phyloP scores from a whole-genome alignment of 805 yeast genomes.

The Sugiyamaella lignohabitans region DNA sequence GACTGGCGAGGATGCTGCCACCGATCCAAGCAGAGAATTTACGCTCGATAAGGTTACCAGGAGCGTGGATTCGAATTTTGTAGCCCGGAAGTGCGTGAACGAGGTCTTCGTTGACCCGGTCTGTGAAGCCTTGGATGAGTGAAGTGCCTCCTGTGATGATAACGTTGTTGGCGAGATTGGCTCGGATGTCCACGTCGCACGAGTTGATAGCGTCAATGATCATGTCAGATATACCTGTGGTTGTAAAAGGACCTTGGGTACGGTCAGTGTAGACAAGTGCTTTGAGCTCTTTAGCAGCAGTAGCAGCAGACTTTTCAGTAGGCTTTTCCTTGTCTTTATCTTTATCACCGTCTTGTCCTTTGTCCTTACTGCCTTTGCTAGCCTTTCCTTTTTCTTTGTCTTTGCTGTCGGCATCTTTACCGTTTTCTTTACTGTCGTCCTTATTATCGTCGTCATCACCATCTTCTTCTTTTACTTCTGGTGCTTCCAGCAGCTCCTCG shows the following conservation, averaged over 20 bases:
- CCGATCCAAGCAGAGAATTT: conserved; percentile 85
- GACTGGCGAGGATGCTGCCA: conserved; percentile 77
- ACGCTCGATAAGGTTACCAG: conserved; percentile 68
- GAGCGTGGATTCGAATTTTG: conserved; percentile 75
- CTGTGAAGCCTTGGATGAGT: conserved; percentile 73
- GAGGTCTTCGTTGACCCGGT: conserved; percentile 66
- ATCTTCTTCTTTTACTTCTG: conserved; percentile 18
- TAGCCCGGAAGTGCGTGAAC: conserved; percentile 70
- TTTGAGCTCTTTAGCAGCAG: conserved; percentile 8
- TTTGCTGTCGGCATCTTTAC: conserved; percentile 6
- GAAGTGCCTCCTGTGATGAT: conserved; percentile 83
- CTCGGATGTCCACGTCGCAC: conserved; percentile 79
- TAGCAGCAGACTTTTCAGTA: background rate
- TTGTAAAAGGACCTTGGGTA: conserved; percentile 11
- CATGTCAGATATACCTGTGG: conserved; percentile 49
- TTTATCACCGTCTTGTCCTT: conserved; percentile 4
- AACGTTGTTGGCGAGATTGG: conserved; percentile 82
- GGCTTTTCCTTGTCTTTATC: conserved; percentile 8
- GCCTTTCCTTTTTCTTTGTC: conserved; percentile 16
- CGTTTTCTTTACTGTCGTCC: conserved; percentile 7
- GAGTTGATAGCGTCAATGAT: conserved; percentile 43
- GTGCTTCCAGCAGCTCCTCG: background rate
- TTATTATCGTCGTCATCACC: conserved; percentile 23
- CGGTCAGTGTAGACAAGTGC: conserved; percentile 18
- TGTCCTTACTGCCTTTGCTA: conserved; percentile 24